phyloP scores from a whole-genome alignment of 768 basidiomycete genomes.

The Agaricus sinodeliciosus region DNA sequence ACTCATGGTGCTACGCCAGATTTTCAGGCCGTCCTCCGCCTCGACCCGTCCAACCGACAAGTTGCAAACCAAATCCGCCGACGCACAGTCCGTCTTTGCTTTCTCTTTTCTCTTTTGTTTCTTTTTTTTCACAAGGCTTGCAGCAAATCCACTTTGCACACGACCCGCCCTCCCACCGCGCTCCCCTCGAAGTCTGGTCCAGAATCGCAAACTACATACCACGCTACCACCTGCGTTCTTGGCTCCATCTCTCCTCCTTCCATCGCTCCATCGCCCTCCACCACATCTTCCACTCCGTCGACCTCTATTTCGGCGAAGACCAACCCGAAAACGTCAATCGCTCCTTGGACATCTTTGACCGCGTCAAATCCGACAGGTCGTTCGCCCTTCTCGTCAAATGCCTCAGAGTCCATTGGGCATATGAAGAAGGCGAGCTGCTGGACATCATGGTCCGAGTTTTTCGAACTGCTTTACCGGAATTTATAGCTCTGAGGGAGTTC shows the following conservation, averaged over 20 bases:
- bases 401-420: slow-evolving; percentile 61
- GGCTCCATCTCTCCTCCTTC: slow-evolving; percentile 60
- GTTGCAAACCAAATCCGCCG: slow-evolving; percentile 43
- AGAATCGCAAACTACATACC: slow-evolving; percentile 56
- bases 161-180: slow-evolving; percentile 54
- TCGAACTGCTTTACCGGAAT: slow-evolving; percentile 55
- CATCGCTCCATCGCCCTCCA: slow-evolving; percentile 60
- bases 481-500: slow-evolving; percentile 53
- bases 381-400: slow-evolving; percentile 57
- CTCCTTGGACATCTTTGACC: slow-evolving; percentile 61
- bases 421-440: slow-evolving; percentile 62
- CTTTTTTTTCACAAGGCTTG: slow-evolving; percentile 1
- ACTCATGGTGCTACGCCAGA: slow-evolving; percentile 34
- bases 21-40: slow-evolving; percentile 49
- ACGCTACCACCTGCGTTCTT: slow-evolving; percentile 60
- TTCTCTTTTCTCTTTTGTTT: not conserved
- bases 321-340: slow-evolving; percentile 47
- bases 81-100: slow-evolving; percentile 37
- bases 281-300: slow-evolving; percentile 60
- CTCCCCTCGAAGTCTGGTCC: slow-evolving; percentile 65
- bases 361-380: slow-evolving; percentile 52
- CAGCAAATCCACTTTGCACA: slow-evolving; percentile 44
- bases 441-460: slow-evolving; percentile 60
- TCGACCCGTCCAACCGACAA: slow-evolving; percentile 55
- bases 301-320: slow-evolving; percentile 64